Percentiles rank a stretch among this genome's conserved stretches.
Conservation (phyloP, 768 basidiomycete species). For the Rhodosporidiobolus odoratus region DNA sequence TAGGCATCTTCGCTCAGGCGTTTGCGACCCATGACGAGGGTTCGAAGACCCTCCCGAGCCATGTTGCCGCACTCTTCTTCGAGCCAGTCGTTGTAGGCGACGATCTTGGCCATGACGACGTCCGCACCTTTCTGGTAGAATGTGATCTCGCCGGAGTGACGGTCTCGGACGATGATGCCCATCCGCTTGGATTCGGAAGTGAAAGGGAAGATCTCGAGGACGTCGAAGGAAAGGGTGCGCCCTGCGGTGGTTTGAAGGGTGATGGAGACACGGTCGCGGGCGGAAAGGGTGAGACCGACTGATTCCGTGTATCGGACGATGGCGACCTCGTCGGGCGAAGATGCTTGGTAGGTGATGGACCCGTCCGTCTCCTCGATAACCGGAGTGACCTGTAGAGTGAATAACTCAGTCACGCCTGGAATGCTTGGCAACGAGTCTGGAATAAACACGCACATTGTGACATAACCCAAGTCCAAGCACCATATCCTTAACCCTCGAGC, state of each 20-base stretch:
- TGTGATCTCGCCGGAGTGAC: constrained; percentile 65
- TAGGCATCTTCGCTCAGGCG: constrained; percentile 65
- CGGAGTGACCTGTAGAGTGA: constrained; percentile 73
- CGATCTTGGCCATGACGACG: constrained; percentile 93
- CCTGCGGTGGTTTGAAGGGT: constrained; percentile 70
- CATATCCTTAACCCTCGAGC: constrained; percentile 82
- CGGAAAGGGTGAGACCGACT: constrained; percentile 79
- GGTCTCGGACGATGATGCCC: constrained; percentile 90
- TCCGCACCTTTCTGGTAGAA: constrained; percentile 98
- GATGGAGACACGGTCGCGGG: constrained; percentile 86
- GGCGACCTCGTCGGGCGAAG: constrained; percentile 97
- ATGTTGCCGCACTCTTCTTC: constrained; percentile 98
- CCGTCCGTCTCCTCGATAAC: constrained; percentile 84
- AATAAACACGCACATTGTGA: constrained; percentile 67
- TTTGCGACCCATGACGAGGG: constrained; percentile 85
- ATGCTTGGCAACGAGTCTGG: not conserved
- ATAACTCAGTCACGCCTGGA: not conserved
- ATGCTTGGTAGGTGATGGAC: constrained; percentile 92
- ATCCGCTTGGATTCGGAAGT: constrained; percentile 98
- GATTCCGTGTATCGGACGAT: constrained; percentile 97
- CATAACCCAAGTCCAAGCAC: constrained; percentile 89
- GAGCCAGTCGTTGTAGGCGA: constrained; percentile 95
- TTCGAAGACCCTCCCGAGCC: constrained; percentile 91
- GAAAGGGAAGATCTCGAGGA: constrained; percentile 94
- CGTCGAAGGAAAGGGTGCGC: constrained; percentile 63